Percentiles rank a stretch among this genome's conserved stretches.
Evolutionary conservation across 1,139 yeast genomes (phyloP).

Genomic region (Sugiyamaella sp.): DNA sequence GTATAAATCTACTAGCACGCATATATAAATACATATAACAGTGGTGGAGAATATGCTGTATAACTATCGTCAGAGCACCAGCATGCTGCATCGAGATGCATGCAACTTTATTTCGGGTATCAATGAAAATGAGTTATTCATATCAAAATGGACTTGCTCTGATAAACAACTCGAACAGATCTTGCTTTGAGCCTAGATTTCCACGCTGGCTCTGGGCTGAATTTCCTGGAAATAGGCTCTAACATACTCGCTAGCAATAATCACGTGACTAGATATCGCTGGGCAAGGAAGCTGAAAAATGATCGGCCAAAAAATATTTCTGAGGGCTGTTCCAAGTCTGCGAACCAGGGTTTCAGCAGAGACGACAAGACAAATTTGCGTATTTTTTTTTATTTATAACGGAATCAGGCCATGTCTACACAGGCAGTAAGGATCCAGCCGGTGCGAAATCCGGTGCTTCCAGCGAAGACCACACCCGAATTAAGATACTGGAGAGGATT

Average conservation of each 20-base stretch:
- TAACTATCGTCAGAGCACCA: no score
- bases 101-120: conserved; percentile 6
- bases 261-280: conserved; percentile 2
- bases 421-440: conserved; percentile 68
- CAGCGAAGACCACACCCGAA: conserved; percentile 88
- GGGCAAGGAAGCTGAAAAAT: conserved; percentile 18
- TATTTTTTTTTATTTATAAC: conserved; percentile 12
- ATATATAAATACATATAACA: no score
- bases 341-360: no score
- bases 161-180: not conserved
- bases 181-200: no score
- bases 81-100: not conserved
- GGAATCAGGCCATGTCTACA: conserved; percentile 67
- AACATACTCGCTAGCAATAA: not conserved
- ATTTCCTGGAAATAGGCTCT: not conserved
- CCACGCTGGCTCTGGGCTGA: not conserved
- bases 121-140: no score
- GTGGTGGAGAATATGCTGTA: no score
- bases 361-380: no score
- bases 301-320: conserved; percentile 17
- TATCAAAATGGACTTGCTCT: no score
- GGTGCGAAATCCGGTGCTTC: conserved; percentile 72
- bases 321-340: not conserved
- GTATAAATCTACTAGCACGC: no score
- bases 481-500: conserved; percentile 93